Evolutionary conservation across 73 alveolate genomes (phyloP).

Genomic region (Effrenium voratum): DNA sequence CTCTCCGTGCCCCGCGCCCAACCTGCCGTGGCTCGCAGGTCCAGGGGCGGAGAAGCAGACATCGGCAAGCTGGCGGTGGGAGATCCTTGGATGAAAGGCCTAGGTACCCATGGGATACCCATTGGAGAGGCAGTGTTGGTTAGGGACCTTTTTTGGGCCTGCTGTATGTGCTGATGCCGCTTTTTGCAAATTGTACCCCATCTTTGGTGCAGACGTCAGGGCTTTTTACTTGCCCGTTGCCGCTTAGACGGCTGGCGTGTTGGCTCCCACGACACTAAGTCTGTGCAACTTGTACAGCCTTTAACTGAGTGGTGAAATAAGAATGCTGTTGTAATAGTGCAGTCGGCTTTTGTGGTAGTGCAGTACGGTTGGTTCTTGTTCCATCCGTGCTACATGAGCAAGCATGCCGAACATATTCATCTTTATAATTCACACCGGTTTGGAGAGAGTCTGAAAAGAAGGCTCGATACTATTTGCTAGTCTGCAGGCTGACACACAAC

Average conservation of each 20-base stretch:
- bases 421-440: too few species aligned
- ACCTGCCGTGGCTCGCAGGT: not conserved
- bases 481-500: not conserved
- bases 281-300: too few species aligned
- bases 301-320: too few species aligned
- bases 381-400: too few species aligned
- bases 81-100: not conserved
- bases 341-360: too few species aligned
- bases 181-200: not conserved
- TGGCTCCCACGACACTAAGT: too few species aligned
- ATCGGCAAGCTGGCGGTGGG: not conserved
- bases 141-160: not conserved
- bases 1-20: too few species aligned
- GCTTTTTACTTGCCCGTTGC: not conserved
- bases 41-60: constrained; percentile 8
- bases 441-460: not conserved
- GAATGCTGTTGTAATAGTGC: too few species aligned
- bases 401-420: too few species aligned
- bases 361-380: too few species aligned
- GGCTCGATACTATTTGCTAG: not conserved
- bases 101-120: not conserved
- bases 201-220: not conserved
- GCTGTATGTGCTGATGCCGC: not conserved
- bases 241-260: not conserved
- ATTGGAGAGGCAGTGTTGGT: not conserved